Evolutionary conservation across 1,284 basidiomycete species (phyloP).

Genomic region (Pterula multifida): DNA sequence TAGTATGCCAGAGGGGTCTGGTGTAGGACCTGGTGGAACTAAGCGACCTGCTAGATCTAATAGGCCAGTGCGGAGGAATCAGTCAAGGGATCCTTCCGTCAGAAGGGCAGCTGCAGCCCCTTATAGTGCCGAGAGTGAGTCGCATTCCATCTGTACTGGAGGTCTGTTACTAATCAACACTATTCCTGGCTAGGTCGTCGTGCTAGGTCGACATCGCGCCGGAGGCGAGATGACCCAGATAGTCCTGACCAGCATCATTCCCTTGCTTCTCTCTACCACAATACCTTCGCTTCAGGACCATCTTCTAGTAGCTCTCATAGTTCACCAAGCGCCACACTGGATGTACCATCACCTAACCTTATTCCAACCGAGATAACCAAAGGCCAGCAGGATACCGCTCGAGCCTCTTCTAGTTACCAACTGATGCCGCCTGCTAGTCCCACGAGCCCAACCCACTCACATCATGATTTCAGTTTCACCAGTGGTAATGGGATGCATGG

Average conservation of each 20-base stretch:
- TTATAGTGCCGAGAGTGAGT: conserved; percentile 60
- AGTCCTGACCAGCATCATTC: conserved; percentile 16
- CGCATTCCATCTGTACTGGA: conserved; percentile 5
- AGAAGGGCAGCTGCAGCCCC: conserved; percentile 49
- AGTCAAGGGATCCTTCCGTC: conserved; percentile 47
- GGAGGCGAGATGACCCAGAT: conserved; percentile 55
- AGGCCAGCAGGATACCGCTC: background rate
- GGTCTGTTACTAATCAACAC: background rate
- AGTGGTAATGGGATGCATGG: background rate
- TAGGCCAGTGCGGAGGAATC: conserved; percentile 36
- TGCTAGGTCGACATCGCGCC: conserved; percentile 63
- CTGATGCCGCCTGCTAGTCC: background rate
- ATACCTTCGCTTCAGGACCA: conserved; percentile 8
- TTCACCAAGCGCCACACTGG: conserved; percentile 52
- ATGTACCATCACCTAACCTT: conserved; percentile 55
- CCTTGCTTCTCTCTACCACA: background rate
- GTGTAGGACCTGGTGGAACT: conserved; percentile 18
- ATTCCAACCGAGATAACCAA: conserved; percentile 19
- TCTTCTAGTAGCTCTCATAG: conserved; percentile 45
- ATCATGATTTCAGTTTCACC: background rate
- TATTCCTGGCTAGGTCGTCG: conserved; percentile 35
- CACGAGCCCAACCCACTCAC: background rate
- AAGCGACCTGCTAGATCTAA: conserved; percentile 34
- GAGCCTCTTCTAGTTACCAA: background rate
- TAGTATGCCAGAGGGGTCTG: conserved; percentile 18